Base-by-base conservation (phyloP, 2,329 filamentous ascomycete genomes). In the Curvularia eragrostidis region DNA sequence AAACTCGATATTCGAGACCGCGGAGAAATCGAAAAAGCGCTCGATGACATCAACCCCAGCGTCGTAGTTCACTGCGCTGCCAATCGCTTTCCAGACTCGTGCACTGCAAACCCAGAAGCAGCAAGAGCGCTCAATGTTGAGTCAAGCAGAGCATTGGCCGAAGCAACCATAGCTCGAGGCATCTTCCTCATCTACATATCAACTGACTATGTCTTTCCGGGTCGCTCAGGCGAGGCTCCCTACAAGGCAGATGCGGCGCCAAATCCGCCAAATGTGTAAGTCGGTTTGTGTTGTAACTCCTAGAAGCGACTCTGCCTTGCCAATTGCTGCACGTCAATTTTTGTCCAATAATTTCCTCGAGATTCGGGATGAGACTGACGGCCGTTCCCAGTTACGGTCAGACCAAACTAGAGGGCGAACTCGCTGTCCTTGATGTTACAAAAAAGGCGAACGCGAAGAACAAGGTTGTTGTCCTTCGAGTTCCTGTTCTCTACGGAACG, bases 11-110 rank as follows among this genome's bases (percentile, higher is more conserved):
- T 87, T 28, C 75, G 80, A 50, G 75, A 83, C 59, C 58, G 71
- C 10, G 73, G 74, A 6, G 80, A 83, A 15, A 78, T 85, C 53
- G 76, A 78, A 56, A 70, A 67, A 34, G 68, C 83, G 9, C 67
- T 87, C 19, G 80, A 84, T 48, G 79, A 85, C 63, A 78, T 81
- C 32, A 85, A 83, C 80, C 91, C 91, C 6, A 80, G 89, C 59
- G 91, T 90, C 51, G 87, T 96, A 43, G 85, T 96, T 34, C 92
- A 96, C 75, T 94, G 91, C 92, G 93, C 93, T 39, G 93, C 93
- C 44, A 93, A 96, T 76, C 87, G 91, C 61, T 96, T 89, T 70
- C 93, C 93, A 2, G 93, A 97, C 77, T 89, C 90, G 73, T 94
- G 93, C 71, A 89, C 93, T 68, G 84, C 86, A 63, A 87, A 97